A percentile compares a stretch with the other conserved stretches of the same genome.
Conservation (phyloP, 2,329 filamentous ascomycete genomes). For the Cladosporium sp. region DNA sequence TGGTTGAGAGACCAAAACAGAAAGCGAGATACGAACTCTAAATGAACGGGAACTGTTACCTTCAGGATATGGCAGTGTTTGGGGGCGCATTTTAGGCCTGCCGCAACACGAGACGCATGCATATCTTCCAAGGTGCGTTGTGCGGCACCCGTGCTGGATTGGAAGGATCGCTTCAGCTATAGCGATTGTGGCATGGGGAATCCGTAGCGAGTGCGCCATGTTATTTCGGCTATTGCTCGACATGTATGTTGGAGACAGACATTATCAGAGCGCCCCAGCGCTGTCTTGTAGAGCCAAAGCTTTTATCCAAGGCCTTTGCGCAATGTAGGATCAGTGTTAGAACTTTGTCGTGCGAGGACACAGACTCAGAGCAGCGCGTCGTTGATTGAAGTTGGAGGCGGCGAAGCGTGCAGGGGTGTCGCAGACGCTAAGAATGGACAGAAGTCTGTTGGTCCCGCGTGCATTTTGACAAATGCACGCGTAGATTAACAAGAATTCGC, state of each 20-base stretch:
- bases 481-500: not conserved
- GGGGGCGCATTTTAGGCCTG: not conserved
- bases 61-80: not conserved
- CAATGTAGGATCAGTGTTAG: not conserved
- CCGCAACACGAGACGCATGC: slow-evolving; percentile 1
- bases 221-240: not conserved
- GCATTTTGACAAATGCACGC: not conserved
- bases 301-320: not conserved
- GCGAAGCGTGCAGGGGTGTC: not conserved
- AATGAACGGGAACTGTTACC: not conserved
- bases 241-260: not conserved
- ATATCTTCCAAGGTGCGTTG: not conserved
- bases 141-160: not conserved
- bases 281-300: not conserved
- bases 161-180: slow-evolving; percentile 5
- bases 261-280: not conserved
- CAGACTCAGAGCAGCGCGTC: not conserved
- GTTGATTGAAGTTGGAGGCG: not conserved
- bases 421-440: not conserved
- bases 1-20: not conserved
- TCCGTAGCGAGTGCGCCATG: not conserved
- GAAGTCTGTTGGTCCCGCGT: not conserved
- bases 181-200: not conserved
- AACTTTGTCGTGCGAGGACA: not conserved
- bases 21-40: not conserved